A percentile compares a stretch with the other conserved stretches of the same genome.
Conservation (phyloP, 2,329 filamentous ascomycete genomes). For the Diaporthe humulicola region DNA sequence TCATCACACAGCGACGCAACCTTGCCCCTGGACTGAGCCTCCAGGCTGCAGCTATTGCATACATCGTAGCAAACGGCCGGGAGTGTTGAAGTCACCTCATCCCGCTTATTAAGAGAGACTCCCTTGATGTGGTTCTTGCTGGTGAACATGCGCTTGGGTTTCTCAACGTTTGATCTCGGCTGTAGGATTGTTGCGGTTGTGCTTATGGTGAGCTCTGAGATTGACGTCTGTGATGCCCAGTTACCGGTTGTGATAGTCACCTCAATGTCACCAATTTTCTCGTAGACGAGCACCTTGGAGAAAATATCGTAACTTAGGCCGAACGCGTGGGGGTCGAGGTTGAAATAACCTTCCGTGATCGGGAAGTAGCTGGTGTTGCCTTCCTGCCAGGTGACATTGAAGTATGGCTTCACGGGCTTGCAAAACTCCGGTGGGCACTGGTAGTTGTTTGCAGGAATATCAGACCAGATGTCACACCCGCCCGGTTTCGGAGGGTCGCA, state of each 20-base stretch:
- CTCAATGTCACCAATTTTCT: constrained; percentile 51
- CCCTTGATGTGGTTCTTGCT: constrained; percentile 35
- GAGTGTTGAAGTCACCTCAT: constrained; percentile 46
- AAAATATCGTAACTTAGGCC: constrained; percentile 75
- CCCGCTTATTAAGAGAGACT: constrained; percentile 54
- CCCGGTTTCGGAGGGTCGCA: constrained; percentile 65
- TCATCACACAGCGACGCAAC: constrained; percentile 57
- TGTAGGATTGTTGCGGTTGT: constrained; percentile 37
- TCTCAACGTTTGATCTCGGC: constrained; percentile 37
- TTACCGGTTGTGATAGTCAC: constrained; percentile 67
- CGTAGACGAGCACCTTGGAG: constrained; percentile 55
- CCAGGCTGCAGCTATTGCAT: constrained; percentile 65
- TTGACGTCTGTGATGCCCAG: constrained; percentile 64
- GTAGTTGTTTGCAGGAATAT: constrained; percentile 60
- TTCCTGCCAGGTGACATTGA: constrained; percentile 56
- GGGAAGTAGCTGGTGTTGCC: constrained; percentile 65
- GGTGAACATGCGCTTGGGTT: constrained; percentile 38
- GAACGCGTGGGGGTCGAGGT: constrained; percentile 73
- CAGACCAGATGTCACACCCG: constrained; percentile 65
- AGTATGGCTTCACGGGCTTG: constrained; percentile 54
- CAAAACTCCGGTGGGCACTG: constrained; percentile 62
- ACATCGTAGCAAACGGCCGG: constrained; percentile 64
- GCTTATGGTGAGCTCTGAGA: constrained; percentile 55
- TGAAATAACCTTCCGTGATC: constrained; percentile 70
- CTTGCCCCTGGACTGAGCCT: constrained; percentile 64